Evolutionary conservation across 1,139 yeast genomes (phyloP), one percentile per base, ranked within the genome.

Genomic region (Suhomyces taliae): DNA sequence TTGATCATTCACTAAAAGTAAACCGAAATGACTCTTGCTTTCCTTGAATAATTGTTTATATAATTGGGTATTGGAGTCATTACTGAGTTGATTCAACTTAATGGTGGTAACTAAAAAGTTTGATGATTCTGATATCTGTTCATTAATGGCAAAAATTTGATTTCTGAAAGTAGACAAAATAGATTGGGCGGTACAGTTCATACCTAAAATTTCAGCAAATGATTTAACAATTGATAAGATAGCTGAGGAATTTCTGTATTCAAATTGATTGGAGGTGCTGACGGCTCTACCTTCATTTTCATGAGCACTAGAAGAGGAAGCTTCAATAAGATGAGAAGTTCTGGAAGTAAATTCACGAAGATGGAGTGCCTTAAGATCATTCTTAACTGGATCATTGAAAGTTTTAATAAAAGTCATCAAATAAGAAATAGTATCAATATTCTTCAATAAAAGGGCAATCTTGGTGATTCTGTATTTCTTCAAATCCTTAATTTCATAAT

Each of bases 241-340:
- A 0, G 85, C 67, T 35, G 78, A 76, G 36, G 78, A 70, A 35
- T 72, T 69, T 36, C 67, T 70, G 43, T 64, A 63, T 27, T 72
- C 67, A 2, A 70, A 60, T 29, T 59, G 62, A 39, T 57, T 58
- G 4, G 55, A 50, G 2, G 60, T 57, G 36, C 39, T 52, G 10
- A 50, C 41, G 10, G 34, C 34, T 7, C 43, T 45, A 15, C 51
- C 52, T 31, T 55, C 57, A 26, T 53, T 49, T 15, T 57, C 64
- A 27, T 49, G 46, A 26, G 48, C 47, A 11, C 49, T 47, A 4
- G 55, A 51, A 27, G 61, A 57, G 4, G 88, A 83, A 1, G 87
- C 88, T 55, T 82, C 88, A 45, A 85, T 71, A 43, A 85, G 65
- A 62, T 85, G 87, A 0, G 88, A 82, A 0, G 89, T 84, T 62